phyloP scores from a whole-genome alignment of 257 asterid species.

The Avicennia marina region DNA sequence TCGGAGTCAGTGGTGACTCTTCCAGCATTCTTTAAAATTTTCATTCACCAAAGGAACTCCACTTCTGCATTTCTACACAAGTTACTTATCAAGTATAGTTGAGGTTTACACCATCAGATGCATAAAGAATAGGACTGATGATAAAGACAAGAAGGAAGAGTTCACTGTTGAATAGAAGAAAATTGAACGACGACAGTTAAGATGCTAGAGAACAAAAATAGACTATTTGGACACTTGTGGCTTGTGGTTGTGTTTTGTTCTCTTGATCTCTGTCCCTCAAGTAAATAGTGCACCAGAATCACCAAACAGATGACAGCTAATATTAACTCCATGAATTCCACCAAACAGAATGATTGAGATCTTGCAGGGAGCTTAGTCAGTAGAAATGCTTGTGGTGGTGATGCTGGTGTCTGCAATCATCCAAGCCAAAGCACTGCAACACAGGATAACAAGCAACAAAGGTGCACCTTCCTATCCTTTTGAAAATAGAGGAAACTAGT shows the following conservation, averaged over 20 bases:
- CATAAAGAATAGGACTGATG: too few relatives aligned
- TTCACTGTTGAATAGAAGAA: too few relatives aligned
- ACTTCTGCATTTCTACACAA: too few relatives aligned
- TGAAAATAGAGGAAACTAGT: constrained; percentile 25
- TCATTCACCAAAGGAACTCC: too few relatives aligned
- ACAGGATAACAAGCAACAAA: constrained; percentile 56
- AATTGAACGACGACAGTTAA: too few relatives aligned
- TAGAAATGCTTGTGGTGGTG: constrained; percentile 47
- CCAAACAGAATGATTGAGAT: neutral
- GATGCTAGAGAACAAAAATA: too few relatives aligned
- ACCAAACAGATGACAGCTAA: neutral
- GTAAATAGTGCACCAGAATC: neutral
- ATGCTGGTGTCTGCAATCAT: constrained; percentile 54
- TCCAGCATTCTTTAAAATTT: too few relatives aligned
- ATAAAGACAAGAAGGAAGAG: too few relatives aligned
- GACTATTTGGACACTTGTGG: too few relatives aligned
- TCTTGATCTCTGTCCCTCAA: neutral
- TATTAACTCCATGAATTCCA: neutral
- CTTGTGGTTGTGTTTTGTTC: neutral
- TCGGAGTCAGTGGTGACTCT: too few relatives aligned
- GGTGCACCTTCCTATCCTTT: constrained; percentile 37
- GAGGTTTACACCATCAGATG: too few relatives aligned
- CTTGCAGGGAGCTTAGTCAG: constrained; percentile 3
- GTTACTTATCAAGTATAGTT: too few relatives aligned
- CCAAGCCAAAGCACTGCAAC: constrained; percentile 59